phyloP scores from a whole-genome alignment of 495 filamentous ascomycete genomes.

The Bacidia rubella region DNA sequence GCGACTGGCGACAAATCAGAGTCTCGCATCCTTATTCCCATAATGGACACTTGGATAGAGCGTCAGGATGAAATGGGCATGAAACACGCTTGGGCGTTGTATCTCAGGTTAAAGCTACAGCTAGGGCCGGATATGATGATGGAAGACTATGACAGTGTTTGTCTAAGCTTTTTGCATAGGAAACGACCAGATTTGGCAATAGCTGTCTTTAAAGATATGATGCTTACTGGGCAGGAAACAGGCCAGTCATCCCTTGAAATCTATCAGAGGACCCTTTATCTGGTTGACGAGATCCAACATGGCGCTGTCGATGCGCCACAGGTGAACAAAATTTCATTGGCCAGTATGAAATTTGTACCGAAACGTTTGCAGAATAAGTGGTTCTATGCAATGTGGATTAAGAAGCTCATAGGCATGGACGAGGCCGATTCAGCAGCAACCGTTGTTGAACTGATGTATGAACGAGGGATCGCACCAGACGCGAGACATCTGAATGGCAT shows the following conservation, averaged over 20 bases:
- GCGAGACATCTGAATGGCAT: constrained; percentile 62
- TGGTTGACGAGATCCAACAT: constrained; percentile 34
- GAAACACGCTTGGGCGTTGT: constrained; percentile 54
- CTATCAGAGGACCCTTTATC: constrained; percentile 31
- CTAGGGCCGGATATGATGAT: constrained; percentile 51
- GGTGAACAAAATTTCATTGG: constrained; percentile 38
- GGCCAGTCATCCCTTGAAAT: constrained; percentile 35
- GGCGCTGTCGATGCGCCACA: constrained; percentile 32
- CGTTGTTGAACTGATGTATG: constrained; percentile 55
- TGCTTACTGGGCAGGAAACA: constrained; percentile 46
- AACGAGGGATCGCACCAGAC: constrained; percentile 48
- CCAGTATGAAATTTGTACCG: constrained; percentile 41
- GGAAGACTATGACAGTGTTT: constrained; percentile 60
- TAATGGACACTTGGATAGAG: constrained; percentile 39
- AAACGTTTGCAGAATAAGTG: constrained; percentile 56
- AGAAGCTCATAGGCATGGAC: constrained; percentile 60
- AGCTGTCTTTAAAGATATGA: constrained; percentile 72
- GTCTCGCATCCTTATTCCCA: constrained; percentile 50
- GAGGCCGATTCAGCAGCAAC: constrained; percentile 54
- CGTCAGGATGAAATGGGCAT: constrained; percentile 26
- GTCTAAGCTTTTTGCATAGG: constrained; percentile 45
- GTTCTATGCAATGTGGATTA: constrained; percentile 72
- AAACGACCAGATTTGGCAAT: constrained; percentile 49
- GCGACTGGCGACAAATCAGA: constrained; percentile 33
- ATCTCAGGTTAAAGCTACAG: constrained; percentile 44